Evolutionary conservation across 768 basidiomycete genomes (phyloP), one percentile per base, ranked within the genome.

Genomic region (Pleurotus tuoliensis): DNA sequence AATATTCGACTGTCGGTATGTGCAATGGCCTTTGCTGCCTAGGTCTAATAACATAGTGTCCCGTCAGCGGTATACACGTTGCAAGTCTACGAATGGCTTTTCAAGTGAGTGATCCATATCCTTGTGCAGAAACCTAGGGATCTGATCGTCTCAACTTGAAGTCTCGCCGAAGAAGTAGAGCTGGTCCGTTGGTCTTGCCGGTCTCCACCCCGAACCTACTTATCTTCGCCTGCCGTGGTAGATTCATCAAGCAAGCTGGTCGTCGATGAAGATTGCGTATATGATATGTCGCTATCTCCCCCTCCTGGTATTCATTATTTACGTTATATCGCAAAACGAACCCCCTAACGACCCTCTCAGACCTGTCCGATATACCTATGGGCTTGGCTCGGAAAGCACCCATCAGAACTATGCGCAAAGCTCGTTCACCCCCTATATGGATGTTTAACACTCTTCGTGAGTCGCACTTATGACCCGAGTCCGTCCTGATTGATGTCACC

Each of bases 241-340:
- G 67, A 65, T 69, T 27, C 61, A 65, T 45, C 58, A 47, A 25
- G 44, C 62, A 12, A 62, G 57, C 24, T 64, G 66, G 62, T 65
- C 45, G 30, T 60, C 62, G 7, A 59, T 64, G 18, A 67, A 66
- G 55, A 41, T 62, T 25, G 60, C 64, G 3, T 69, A 60, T 48
- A 58, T 69, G 3, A 47, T 60, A 24, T 67, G 67, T 53, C 62
- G 68, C 22, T 69, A 69, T 47, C 65, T 67, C 54, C 66, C 68
- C 9, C 55, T 69, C 43, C 12, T 66, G 5, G 47, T 54, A 22
- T 65, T 16, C 41, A 50, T n/a, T 3, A 11, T 24, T 20, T n/a
- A 12, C 2, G 25, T 30, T 38, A 27, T 16, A 50, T 50, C 25
- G 4, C 22, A 3, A 27, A n/a, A 34, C 30, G 30, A 9, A 1